Base-by-base conservation (phyloP, 2,329 filamentous ascomycete genomes). In the Colletotrichum sp. region DNA sequence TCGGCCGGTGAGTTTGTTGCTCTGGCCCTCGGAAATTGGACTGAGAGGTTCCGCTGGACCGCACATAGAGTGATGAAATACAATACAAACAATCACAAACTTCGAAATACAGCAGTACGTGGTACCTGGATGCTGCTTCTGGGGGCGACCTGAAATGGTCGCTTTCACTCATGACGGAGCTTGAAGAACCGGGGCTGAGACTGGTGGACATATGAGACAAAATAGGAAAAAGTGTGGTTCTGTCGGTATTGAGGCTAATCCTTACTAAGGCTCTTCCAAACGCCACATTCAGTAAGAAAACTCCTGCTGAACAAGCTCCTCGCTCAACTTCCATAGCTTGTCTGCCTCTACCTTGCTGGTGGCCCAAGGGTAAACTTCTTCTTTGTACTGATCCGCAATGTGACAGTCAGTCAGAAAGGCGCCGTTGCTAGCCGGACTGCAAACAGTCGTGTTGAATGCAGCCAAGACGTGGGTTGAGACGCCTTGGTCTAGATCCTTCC, bases 11-110 rank as follows among this genome's bases (percentile, higher is more conserved):
- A 68, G 1, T 18, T 57, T 2, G 13, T 1, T 26, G 78, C 5
- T 57, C 65, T 68, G 84, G 77, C 8, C 82, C 81, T 8, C 34
- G 34, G 2, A 1, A 1, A 18, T 30, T 16, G 30, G 1, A 1
- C 26, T 32, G 5, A 60, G n/a, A 30, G 26, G 3, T 52, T 52
- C 44, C 44, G 44, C 44, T 52, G 44, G 44, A 9, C 44, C 44
- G 18, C 39, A 6, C 2, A 32, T 1, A 32, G 30, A 1, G 30
- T 32, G 30, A 9, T 44, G 18, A 44, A 5, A 36, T 6, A 16
- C 1, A 36, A 36, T 15, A 12, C 1, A 3, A 15, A 15, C 32
- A 16, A 36, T 7, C 7, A 8, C 32, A 32, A 32, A 32, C 32
- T 13, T 32, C 2, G 10, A 32, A 32, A 32, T 32, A 32, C 30